phyloP scores from a whole-genome alignment of 305 asterid genomes.

The Plantago lanceolata region DNA sequence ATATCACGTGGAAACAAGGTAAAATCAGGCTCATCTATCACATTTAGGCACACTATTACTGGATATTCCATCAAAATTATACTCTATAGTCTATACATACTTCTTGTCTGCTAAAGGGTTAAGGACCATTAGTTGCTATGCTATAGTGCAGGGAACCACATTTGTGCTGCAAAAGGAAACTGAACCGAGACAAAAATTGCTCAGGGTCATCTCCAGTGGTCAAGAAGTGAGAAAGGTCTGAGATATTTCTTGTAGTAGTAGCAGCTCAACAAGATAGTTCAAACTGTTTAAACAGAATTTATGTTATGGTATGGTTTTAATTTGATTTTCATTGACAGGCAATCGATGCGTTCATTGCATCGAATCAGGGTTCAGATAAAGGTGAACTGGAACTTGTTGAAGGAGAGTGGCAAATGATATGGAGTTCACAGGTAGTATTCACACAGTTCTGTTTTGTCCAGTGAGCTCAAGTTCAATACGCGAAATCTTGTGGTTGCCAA shows the following conservation, averaged over 20 bases:
- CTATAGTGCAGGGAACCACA: constrained; percentile 94
- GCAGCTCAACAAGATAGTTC: not conserved
- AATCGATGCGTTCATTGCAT: constrained; percentile 47
- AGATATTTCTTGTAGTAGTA: not conserved
- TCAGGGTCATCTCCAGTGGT: constrained; percentile 57
- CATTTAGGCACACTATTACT: not conserved
- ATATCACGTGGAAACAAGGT: constrained; percentile 96
- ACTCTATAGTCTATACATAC: no score
- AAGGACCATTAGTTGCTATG: constrained; percentile 42
- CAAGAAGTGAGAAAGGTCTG: constrained; percentile 56
- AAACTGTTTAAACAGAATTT: not conserved
- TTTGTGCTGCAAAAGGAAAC: constrained; percentile 91
- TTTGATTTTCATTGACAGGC: constrained; percentile 41
- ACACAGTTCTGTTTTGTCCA: not conserved
- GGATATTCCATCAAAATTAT: not conserved
- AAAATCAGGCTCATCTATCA: constrained; percentile 8
- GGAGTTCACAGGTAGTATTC: constrained; percentile 82
- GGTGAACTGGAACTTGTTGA: constrained; percentile 56
- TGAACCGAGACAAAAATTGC: constrained; percentile 66
- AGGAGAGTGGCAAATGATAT: constrained; percentile 89
- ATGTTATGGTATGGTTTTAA: constrained; percentile 12
- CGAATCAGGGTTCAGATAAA: constrained; percentile 31
- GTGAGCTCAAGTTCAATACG: not conserved
- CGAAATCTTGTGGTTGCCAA: not conserved
- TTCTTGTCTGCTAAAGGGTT: constrained; percentile 27